Conservation (phyloP, 1,139 yeast species). For the Candida sp. region DNA sequence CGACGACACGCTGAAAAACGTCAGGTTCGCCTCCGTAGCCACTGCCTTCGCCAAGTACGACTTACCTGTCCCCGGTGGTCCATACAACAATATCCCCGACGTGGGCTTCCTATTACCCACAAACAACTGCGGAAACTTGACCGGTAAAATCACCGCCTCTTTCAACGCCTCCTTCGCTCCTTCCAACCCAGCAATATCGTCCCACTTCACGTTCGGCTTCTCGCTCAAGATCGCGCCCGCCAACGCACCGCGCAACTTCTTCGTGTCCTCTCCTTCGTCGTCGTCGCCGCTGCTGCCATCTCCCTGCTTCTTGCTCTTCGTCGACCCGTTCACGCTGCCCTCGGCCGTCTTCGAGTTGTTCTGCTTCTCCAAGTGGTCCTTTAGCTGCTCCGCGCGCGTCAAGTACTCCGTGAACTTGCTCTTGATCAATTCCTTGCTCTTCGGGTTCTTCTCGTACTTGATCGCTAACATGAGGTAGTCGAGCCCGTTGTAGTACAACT, state of each 20-base stretch:
- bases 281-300: slow-evolving; percentile 58
- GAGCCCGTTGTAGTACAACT: slow-evolving; percentile 88
- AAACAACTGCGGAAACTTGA: slow-evolving; percentile 89
- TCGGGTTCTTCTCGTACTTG: slow-evolving; percentile 92
- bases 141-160: slow-evolving; percentile 82
- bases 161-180: slow-evolving; percentile 95
- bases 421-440: slow-evolving; percentile 86
- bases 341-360: slow-evolving; percentile 47
- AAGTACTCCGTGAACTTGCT: slow-evolving; percentile 91
- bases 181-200: slow-evolving; percentile 95
- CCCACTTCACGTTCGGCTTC: slow-evolving; percentile 94
- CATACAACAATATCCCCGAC: slow-evolving; percentile 89
- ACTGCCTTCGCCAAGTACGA: slow-evolving; percentile 97
- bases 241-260: slow-evolving; percentile 88
- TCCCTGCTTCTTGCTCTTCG: slow-evolving; percentile 60
- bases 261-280: slow-evolving; percentile 84
- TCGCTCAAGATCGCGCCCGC: slow-evolving; percentile 93
- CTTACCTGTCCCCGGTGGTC: slow-evolving; percentile 99
- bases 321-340: slow-evolving; percentile 55
- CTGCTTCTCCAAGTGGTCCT: slow-evolving; percentile 82
- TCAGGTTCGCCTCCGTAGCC: slow-evolving; percentile 97
- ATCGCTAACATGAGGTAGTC: slow-evolving; percentile 96
- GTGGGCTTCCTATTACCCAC: slow-evolving; percentile 96
- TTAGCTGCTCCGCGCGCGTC: slow-evolving; percentile 92
- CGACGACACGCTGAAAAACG: slow-evolving; percentile 94